Evolutionary conservation across 2,329 filamentous ascomycete genomes (phyloP), one percentile per base, ranked within the genome.

Genomic region (Allantophomopsis lycopodina): DNA sequence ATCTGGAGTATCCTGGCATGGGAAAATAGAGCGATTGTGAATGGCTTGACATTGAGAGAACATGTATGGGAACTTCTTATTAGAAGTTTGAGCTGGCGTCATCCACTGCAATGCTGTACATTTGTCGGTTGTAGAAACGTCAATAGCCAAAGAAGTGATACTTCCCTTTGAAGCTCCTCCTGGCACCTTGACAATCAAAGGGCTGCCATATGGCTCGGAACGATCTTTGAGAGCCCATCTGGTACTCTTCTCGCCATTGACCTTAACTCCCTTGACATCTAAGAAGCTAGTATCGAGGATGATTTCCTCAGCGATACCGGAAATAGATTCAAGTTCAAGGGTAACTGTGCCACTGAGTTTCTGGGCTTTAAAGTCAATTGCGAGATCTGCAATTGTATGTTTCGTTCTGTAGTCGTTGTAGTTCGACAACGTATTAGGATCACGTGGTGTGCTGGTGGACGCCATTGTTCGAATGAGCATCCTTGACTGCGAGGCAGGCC

Each of bases 1-100:
- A 57, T 95, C 89, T 3, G 91, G 91, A 1, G 91, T 96, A 56
- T 98, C 91, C 64, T 96, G 89, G 61, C 89, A 96, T 6, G 91
- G 91, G 60, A 96, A 94, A 44, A 96, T 74, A 36, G 87, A 94
- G 44, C 91, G 79, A 34, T 85, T 86, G 54, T 96, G 88, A 54
- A 95, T 96, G 40, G 89, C 88, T 66, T 98, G 89, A 60, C 88
- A 94, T 65, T 96, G 91, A 35, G 85, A 93, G 66, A 96, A 96
- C 79, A 96, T 89, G 62, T 95, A 96, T 1, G 89, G 89, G 49
- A 93, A 83, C 61, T 87, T 91, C 66, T 87, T 88, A 71, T 94
- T 95, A 42, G 84, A 86, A 1, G 91, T 96, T 64, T 96, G 91
- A 23, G 81, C 82, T 2, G 87, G 86, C 0, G 83, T 88, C 60